Percentiles rank a stretch among this genome's conserved stretches.
phyloP scores from a whole-genome alignment of 2,329 filamentous ascomycete genomes.

The Phialophora macrospora region DNA sequence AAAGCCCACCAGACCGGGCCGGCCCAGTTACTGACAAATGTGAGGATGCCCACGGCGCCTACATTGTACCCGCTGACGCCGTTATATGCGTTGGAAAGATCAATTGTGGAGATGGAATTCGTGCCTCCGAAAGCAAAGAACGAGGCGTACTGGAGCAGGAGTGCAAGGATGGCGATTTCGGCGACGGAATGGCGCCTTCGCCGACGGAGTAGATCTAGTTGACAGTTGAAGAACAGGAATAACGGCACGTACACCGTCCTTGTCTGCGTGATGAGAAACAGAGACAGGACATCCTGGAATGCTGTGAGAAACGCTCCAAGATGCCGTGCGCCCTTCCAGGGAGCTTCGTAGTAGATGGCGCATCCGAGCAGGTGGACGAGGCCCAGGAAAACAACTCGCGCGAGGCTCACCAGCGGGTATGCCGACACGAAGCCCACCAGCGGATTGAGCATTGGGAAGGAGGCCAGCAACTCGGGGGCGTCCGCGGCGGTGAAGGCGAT shows the following conservation, averaged over 20 bases:
- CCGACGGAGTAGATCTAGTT: constrained; percentile 57
- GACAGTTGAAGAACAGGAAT: constrained; percentile 73
- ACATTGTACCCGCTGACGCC: constrained; percentile 82
- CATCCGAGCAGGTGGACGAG: constrained; percentile 44
- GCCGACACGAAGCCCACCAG: constrained; percentile 46
- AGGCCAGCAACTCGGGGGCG: constrained; percentile 75
- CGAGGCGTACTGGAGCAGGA: constrained; percentile 78
- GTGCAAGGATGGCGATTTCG: constrained; percentile 70
- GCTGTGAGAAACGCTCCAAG: constrained; percentile 36
- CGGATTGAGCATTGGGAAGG: constrained; percentile 43
- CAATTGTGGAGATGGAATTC: constrained; percentile 94
- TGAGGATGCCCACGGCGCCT: constrained; percentile 77
- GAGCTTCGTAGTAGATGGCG: constrained; percentile 36
- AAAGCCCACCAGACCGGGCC: constrained; percentile 86
- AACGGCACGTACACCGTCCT: constrained; percentile 83
- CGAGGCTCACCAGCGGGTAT: constrained; percentile 51
- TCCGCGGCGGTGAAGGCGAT: constrained; percentile 85
- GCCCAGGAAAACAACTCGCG: constrained; percentile 56
- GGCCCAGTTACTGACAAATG: constrained; percentile 89
- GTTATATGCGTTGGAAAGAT: constrained; percentile 94
- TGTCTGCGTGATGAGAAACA: constrained; percentile 86
- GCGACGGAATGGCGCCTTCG: constrained; percentile 52
- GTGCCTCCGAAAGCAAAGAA: constrained; percentile 92
- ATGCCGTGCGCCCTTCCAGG: constrained; percentile 30
- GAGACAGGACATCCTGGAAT: constrained; percentile 71